These are phyloP conservation scores for Mycena vitilis DNA, from an alignment of 768 basidiomycete genomes.

Conservation along the genomic window DNA sequence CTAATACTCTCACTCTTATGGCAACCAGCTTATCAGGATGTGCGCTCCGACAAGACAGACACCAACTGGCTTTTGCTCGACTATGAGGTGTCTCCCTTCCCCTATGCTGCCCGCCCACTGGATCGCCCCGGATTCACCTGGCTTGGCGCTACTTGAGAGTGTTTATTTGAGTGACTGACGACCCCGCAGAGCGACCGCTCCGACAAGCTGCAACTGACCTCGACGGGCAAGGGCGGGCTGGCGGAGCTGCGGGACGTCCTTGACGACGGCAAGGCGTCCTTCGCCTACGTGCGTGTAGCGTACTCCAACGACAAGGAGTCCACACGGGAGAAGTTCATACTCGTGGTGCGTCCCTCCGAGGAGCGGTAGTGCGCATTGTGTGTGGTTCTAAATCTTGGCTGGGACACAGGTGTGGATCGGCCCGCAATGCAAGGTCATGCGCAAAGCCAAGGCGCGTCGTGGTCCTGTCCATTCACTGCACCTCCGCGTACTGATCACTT, in stretches of 20 bases:
- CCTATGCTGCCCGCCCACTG: background rate
- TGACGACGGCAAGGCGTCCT: slow-evolving; percentile 82
- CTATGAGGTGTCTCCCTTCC: slow-evolving; percentile 66
- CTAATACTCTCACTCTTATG: slow-evolving; percentile 36
- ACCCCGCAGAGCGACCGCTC: slow-evolving; percentile 71
- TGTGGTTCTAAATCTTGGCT: background rate
- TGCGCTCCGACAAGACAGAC: slow-evolving; percentile 86
- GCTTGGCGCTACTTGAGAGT: background rate
- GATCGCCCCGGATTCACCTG: background rate
- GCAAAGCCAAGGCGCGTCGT: slow-evolving; percentile 83
- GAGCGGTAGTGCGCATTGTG: too few relatives aligned
- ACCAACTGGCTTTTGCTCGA: slow-evolving; percentile 93
- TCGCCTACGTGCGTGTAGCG: slow-evolving; percentile 84
- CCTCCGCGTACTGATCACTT: slow-evolving; percentile 44
- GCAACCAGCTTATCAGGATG: slow-evolving; percentile 82
- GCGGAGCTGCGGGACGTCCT: slow-evolving; percentile 79
- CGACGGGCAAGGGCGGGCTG: slow-evolving; percentile 85
- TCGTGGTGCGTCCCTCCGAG: slow-evolving; percentile 59
- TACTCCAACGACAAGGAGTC: slow-evolving; percentile 91
- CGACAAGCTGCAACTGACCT: slow-evolving; percentile 82
- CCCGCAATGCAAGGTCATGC: slow-evolving; percentile 86
- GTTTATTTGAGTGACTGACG: background rate
- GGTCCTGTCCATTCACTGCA: slow-evolving; percentile 26
- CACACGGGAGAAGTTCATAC: slow-evolving; percentile 88
- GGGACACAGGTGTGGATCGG: slow-evolving; percentile 78